Evolutionary conservation across 2,329 filamentous ascomycete genomes (phyloP), one percentile per base, ranked within the genome.

Genomic region (Sclerotinia minor): DNA sequence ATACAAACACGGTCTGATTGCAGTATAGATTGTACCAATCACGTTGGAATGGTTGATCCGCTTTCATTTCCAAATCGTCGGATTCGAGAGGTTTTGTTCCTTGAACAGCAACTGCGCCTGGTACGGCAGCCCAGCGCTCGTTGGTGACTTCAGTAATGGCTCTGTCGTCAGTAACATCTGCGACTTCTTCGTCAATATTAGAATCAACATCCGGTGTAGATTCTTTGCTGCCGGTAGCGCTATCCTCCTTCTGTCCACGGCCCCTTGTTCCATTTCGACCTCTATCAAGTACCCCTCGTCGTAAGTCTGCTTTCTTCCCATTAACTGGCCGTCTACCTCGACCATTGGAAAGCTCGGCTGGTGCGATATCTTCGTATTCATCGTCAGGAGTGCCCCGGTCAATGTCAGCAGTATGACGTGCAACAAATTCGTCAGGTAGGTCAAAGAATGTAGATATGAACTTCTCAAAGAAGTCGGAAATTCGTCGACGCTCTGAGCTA

Each of bases 1-100:
- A 98, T 79, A 95, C 94, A 77, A 93, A 97, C 69, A 99, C 89
- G 4, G 90, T 92, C 74, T 92, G 87, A 78, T 97, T 98, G 77
- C 89, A 90, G 81, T 96, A 99, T 77, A 98, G 87, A 77, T 94
- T 94, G 81, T 92, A 96, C 79, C 87, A 89, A 15, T 88, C 88
- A 58, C 94, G 91, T 72, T 85, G 84, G 79, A 95, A 96, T 68
- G 91, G 89, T 64, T 93, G 91, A 70, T 97, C 92, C 69, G 80
- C 90, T 82, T 85, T 94, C 74, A 85, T 86, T 79, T 84, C 88
- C 76, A 84, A 86, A 72, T 85, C 87, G 50, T 81, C 84, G 76
- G 83, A 83, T 53, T 83, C 78, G 81, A 83, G 76, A 82, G 76
- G 73, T 74, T 85, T 80, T 81, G 79, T 85, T 75, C 81, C 81